phyloP scores from a whole-genome alignment of 2,329 filamentous ascomycete genomes.

The Ophioceras dolichostomum region DNA sequence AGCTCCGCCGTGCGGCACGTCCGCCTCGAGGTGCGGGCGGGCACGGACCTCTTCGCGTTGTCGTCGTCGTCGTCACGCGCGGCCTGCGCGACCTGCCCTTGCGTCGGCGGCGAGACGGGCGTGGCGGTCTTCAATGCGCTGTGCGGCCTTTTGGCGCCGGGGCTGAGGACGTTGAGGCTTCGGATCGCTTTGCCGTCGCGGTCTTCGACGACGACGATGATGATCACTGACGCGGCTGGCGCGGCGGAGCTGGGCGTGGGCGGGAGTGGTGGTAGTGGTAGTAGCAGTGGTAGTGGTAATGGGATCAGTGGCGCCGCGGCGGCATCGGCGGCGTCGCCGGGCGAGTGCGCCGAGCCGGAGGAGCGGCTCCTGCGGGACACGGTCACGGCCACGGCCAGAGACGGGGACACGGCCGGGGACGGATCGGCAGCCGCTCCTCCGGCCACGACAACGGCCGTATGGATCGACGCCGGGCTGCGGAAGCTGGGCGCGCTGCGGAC shows the following conservation, averaged over 20 bases:
- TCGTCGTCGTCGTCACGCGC: no score
- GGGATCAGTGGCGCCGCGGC: no score
- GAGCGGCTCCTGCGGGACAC: neutral
- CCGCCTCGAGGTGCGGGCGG: slow-evolving; percentile 25
- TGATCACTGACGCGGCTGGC: slow-evolving; percentile 5
- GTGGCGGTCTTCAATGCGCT: no score
- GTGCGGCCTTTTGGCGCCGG: slow-evolving; percentile 20
- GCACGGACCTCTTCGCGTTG: slow-evolving; percentile 18
- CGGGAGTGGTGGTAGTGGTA: no score
- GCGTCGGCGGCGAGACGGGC: no score
- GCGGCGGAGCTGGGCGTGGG: no score
- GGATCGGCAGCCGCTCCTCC: slow-evolving; percentile 1
- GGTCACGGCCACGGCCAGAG: neutral
- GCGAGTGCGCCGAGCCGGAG: no score
- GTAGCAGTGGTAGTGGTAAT: no score
- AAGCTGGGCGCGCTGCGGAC: slow-evolving; percentile 17
- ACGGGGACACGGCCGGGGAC: slow-evolving; percentile 7
- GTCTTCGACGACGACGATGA: no score
- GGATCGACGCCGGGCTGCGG: slow-evolving; percentile 20
- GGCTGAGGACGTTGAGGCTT: slow-evolving; percentile 25
- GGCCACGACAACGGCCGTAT: no score
- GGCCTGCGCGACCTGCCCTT: no score
- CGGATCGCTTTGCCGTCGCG: slow-evolving; percentile 19
- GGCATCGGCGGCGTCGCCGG: no score
- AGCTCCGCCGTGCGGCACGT: slow-evolving; percentile 23